These are phyloP conservation scores for Sextonia rubra DNA, from an alignment of 164 flowering plant genomes.

Conservation along the genomic window DNA sequence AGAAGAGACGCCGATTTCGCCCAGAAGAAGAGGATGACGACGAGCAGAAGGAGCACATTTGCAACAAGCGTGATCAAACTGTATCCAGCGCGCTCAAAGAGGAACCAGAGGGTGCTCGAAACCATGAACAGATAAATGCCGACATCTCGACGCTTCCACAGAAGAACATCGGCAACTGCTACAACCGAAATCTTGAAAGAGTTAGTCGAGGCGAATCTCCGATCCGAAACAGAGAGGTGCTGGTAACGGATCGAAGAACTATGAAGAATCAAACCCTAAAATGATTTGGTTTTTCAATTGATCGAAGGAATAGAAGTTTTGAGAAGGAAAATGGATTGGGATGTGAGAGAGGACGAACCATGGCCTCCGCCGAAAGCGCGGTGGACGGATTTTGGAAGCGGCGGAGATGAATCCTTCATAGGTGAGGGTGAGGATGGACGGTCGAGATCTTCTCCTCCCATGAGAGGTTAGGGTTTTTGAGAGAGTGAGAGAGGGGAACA, in stretches of 20 bases:
- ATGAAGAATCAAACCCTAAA: neutral
- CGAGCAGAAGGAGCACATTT: constrained; percentile 61
- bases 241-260: too few relatives aligned
- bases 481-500: constrained; percentile 1
- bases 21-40: constrained; percentile 72
- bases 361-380: constrained; percentile 67
- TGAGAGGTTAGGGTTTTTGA: constrained; percentile 22
- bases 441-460: constrained; percentile 31
- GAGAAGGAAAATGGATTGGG: neutral
- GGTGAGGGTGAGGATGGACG: constrained; percentile 1
- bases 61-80: constrained; percentile 47
- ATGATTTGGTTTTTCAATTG: neutral
- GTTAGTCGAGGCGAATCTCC: neutral
- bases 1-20: constrained; percentile 81
- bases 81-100: constrained; percentile 65
- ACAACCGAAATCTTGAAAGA: neutral
- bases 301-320: neutral
- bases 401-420: neutral
- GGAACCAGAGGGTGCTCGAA: constrained; percentile 53
- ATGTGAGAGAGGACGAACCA: constrained; percentile 27
- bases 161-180: constrained; percentile 72
- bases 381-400: constrained; percentile 45
- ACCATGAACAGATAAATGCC: constrained; percentile 34
- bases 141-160: constrained; percentile 55
- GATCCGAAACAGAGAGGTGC: neutral